phyloP scores from a whole-genome alignment of 2,329 filamentous ascomycete species.

The Colletotrichum eleusines region DNA sequence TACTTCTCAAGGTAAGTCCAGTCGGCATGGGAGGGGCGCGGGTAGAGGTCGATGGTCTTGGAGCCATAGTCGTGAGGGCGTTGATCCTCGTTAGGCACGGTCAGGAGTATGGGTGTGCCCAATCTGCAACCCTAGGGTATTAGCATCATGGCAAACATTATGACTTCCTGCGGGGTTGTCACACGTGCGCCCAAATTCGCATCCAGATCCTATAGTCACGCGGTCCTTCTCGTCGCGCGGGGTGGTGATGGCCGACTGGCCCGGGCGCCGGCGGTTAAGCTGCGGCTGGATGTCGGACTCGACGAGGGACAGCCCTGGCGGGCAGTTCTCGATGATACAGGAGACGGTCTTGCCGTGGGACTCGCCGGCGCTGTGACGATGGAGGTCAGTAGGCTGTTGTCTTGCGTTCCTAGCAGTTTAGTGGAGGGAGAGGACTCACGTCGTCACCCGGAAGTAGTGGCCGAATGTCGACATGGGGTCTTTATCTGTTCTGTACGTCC shows the following conservation, averaged over 20 bases:
- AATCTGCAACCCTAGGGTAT: constrained; percentile 66
- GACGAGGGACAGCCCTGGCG: constrained; percentile 86
- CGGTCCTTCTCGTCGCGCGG: constrained; percentile 92
- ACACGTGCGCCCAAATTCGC: too few species aligned
- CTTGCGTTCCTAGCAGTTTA: not conserved
- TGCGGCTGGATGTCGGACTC: constrained; percentile 94
- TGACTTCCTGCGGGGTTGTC: too few species aligned
- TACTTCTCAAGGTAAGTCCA: constrained; percentile 99
- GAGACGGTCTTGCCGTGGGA: constrained; percentile 94
- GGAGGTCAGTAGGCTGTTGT: constrained; percentile 23
- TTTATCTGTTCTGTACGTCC: too few species aligned
- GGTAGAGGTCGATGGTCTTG: constrained; percentile 91
- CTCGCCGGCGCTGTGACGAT: constrained; percentile 59
- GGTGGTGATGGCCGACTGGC: constrained; percentile 90
- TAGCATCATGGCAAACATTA: too few species aligned
- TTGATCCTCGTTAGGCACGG: constrained; percentile 93
- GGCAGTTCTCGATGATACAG: constrained; percentile 93
- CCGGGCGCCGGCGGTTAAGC: constrained; percentile 89
- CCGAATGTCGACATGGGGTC: constrained; percentile 86
- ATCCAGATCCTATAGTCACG: constrained; percentile 73
- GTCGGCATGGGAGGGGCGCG: constrained; percentile 92
- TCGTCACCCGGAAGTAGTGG: constrained; percentile 83
- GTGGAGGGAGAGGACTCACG: constrained; percentile 63
- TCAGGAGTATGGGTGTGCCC: constrained; percentile 91
- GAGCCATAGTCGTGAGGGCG: constrained; percentile 91